Conservation (phyloP, 306 rosid genomes). For the Sindora glabra region DNA sequence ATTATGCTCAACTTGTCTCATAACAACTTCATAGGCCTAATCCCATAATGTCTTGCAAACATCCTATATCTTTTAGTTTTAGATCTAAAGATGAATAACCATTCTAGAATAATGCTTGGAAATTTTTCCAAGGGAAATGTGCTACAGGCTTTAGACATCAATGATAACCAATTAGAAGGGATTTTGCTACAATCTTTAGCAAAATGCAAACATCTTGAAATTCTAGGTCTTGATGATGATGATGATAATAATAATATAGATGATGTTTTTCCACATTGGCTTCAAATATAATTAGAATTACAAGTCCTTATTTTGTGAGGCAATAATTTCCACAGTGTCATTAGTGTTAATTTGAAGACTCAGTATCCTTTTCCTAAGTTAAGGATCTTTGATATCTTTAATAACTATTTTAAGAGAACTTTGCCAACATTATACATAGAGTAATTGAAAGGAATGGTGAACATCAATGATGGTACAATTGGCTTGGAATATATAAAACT, state of each 20-base stretch:
- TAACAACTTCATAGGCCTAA: too few relatives aligned
- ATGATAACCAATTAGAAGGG: slow-evolving; percentile 28
- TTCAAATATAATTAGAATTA: slow-evolving; percentile 12
- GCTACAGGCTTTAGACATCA: slow-evolving; percentile 8
- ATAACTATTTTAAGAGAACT: slow-evolving; percentile 20
- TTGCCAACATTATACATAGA: slow-evolving; percentile 16
- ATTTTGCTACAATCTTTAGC: slow-evolving; percentile 15
- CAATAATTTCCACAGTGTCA: slow-evolving; percentile 28
- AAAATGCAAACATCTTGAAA: background rate
- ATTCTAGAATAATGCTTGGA: slow-evolving; percentile 11
- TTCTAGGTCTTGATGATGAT: slow-evolving; percentile 35
- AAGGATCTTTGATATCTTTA: slow-evolving; percentile 25
- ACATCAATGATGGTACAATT: background rate
- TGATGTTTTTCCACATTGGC: slow-evolving; percentile 27
- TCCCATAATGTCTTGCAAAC: too few relatives aligned
- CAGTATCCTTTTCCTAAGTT: slow-evolving; percentile 2
- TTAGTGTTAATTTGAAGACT: background rate
- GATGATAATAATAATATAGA: slow-evolving; percentile 1
- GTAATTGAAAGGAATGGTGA: slow-evolving; percentile 23
- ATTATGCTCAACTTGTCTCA: too few relatives aligned
- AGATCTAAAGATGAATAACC: slow-evolving; percentile 22
- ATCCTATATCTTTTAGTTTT: background rate
- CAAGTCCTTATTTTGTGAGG: slow-evolving; percentile 26
- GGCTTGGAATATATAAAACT: background rate
- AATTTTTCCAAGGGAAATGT: background rate